Percentiles rank a stretch among this genome's conserved stretches.
These are phyloP conservation scores for Tulasnella sp. DNA, from an alignment of 768 basidiomycete genomes.

Conservation along the genomic window DNA sequence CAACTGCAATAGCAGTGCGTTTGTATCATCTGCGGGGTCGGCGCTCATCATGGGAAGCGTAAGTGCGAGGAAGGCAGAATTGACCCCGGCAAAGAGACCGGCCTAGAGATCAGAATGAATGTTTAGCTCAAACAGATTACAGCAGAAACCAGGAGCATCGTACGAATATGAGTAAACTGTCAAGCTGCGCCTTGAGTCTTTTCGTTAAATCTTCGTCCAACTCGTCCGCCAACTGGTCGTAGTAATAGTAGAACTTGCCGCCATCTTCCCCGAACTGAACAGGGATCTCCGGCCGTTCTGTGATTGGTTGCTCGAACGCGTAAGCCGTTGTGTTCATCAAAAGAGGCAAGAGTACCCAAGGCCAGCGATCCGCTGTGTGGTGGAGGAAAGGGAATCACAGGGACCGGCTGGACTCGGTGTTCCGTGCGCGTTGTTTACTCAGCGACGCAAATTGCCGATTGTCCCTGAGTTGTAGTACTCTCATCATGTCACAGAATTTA, in stretches of 20 bases:
- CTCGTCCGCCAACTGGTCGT: neutral
- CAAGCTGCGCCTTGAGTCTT: neutral
- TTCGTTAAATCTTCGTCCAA: neutral
- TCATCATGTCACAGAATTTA: too few species aligned
- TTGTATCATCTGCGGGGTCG: neutral
- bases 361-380: neutral
- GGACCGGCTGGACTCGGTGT: neutral
- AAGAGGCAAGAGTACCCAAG: neutral
- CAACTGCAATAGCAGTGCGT: neutral
- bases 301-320: neutral
- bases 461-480: too few species aligned
- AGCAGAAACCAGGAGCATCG: neutral
- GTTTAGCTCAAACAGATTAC: neutral
- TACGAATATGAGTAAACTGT: neutral
- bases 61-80: neutral
- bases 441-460: too few species aligned
- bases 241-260: neutral
- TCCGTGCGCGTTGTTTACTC: too few species aligned
- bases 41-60: neutral
- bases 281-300: neutral
- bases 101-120: neutral
- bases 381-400: neutral
- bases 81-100: neutral
- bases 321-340: neutral
- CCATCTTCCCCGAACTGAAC: neutral